Evolutionary conservation across 352 stramenopile species (phyloP), one percentile per base, ranked within the genome.

Genomic region (Thalassiosira livingstoniorum): DNA sequence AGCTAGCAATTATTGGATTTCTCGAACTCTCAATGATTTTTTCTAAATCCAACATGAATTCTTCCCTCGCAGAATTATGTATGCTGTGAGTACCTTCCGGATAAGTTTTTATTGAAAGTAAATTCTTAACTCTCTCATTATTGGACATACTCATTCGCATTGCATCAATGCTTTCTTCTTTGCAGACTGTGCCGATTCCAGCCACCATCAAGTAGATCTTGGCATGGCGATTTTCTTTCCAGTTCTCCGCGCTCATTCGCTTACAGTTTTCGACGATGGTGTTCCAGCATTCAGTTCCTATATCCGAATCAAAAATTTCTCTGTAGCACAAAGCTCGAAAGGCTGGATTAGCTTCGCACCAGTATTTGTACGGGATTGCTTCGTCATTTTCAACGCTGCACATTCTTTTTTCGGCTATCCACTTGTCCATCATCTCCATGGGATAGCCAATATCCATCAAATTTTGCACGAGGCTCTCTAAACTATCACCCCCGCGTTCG

Each of bases 281-380:
- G 31, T 70, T 70, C 63, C 82, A 88, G 2, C n/a, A 51, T 34
- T 62, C 54, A n/a, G 31, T 15, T 18, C 72, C 82, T 45, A 55
- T 60, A 58, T 82, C 25, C 34, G 65, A 80, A 62, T 78, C 61
- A 62, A 85, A 75, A 27, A 88, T 45, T 45, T 62, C 65, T 5
- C 69, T 7, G 57, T 88, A 88, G 37, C 82, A 88, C 2, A 88
- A 34, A 25, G 51, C 32, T 39, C 82, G 63, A 70, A 88, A 88
- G 10, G 63, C 76, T n/a, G 82, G 82, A 66, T 86, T 78, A 0
- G 82, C 66, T 29, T 79, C 55, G 32, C 57, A 72, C 63, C 73
- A 86, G 31, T 54, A 82, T 7, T 31, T 32, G 15, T 58, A 23
- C 15, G 31, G 62, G 11, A 23, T 62, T 21, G 1, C 25, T 57